A percentile compares a stretch with the other conserved stretches of the same genome.
Conservation (phyloP, 768 basidiomycete genomes). For the Tricholoma sp. region DNA sequence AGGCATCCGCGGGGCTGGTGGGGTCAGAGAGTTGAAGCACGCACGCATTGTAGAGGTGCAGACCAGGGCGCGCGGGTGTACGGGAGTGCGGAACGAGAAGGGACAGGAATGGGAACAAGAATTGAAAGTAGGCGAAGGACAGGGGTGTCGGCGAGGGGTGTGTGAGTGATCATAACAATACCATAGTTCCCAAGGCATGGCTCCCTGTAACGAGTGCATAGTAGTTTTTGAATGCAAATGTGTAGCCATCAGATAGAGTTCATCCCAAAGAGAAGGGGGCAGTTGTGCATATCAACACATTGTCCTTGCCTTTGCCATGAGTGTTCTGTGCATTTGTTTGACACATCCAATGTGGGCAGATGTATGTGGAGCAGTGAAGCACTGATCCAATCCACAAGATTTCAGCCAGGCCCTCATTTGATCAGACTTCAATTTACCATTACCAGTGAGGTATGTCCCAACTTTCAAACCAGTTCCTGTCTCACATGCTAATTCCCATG, state of each 20-base stretch:
- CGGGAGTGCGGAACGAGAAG: no score
- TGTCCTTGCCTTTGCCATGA: conserved; percentile 20
- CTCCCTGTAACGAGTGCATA: background rate
- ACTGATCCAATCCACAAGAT: conserved; percentile 6
- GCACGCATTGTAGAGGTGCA: no score
- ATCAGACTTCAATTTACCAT: conserved; percentile 19
- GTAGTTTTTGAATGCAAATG: conserved; percentile 10
- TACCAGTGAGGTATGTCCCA: conserved; percentile 7
- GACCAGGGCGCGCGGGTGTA: no score
- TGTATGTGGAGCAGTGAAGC: conserved; percentile 22
- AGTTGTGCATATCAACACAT: no score
- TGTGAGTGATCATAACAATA: no score
- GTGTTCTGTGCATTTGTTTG: conserved; percentile 26
- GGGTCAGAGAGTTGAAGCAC: no score
- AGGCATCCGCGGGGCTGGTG: no score
- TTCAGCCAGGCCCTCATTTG: conserved; percentile 12
- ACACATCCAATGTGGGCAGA: conserved; percentile 30
- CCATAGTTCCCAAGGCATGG: conserved; percentile 20
- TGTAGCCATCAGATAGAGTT: conserved; percentile 21
- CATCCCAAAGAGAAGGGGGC: no score
- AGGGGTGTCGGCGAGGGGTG: no score
- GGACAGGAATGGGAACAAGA: no score
- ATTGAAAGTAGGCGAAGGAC: no score
- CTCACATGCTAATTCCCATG: conserved; percentile 22
- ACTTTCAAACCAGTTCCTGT: conserved; percentile 17